Percentiles rank a stretch among this genome's conserved stretches.
These are phyloP conservation scores for Styphnolobium japonicum DNA, from an alignment of 306 rosid genomes.

Conservation along the genomic window DNA sequence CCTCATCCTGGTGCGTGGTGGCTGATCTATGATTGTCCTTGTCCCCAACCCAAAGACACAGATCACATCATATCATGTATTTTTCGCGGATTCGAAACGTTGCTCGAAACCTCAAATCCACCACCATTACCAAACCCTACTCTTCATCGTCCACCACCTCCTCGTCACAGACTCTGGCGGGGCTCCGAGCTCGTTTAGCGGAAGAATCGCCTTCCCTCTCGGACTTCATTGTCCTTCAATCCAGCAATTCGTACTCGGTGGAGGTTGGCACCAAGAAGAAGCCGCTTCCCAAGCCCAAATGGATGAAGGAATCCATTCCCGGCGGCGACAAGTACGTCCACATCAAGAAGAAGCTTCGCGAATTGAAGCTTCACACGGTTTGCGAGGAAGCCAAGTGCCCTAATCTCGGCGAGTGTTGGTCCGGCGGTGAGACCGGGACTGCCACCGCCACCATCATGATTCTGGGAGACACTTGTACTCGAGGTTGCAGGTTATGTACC, in stretches of 20 bases:
- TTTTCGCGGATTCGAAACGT: slow-evolving; percentile 42
- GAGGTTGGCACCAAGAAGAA: slow-evolving; percentile 99
- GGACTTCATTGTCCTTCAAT: slow-evolving; percentile 47
- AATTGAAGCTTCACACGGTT: slow-evolving; percentile 91
- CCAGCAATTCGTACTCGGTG: slow-evolving; percentile 63
- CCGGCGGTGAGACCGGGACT: slow-evolving; percentile 98
- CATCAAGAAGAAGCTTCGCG: slow-evolving; percentile 92
- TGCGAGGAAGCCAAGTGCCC: slow-evolving; percentile 97
- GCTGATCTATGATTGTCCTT: too few relatives aligned
- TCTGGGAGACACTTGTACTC: slow-evolving; percentile 94
- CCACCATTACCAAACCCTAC: slow-evolving; percentile 37
- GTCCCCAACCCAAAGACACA: too few relatives aligned
- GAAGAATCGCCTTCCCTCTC: slow-evolving; percentile 62
- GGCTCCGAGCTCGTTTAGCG: slow-evolving; percentile 77
- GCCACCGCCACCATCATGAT: slow-evolving; percentile 99
- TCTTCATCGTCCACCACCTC: slow-evolving; percentile 51
- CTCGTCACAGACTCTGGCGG: slow-evolving; percentile 70
- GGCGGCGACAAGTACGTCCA: slow-evolving; percentile 96
- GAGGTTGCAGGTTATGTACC: slow-evolving; percentile 86
- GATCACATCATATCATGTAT: too few relatives aligned
- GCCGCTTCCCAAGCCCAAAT: slow-evolving; percentile 91
- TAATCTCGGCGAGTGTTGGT: slow-evolving; percentile 97
- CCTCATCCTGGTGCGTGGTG: neutral
- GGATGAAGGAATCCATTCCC: slow-evolving; percentile 97
- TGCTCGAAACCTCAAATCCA: slow-evolving; percentile 41